These are phyloP conservation scores for Dittrichia graveolens DNA, from an alignment of 129 eudicot genomes.

Conservation along the genomic window DNA sequence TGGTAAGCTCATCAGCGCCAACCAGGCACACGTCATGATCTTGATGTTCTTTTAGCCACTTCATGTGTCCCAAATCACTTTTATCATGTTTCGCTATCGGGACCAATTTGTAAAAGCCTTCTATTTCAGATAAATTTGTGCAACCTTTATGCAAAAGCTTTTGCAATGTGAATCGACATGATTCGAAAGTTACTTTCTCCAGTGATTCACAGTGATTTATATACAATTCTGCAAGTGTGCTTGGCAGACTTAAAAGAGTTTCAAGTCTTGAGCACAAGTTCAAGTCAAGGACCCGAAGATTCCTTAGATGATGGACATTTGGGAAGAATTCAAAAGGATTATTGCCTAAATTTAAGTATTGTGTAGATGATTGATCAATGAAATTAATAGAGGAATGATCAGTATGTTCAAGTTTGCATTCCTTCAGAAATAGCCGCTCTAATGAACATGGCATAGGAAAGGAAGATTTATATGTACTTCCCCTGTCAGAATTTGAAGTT, in stretches of 20 bases:
- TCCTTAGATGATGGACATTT: background rate
- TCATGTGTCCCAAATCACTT: conserved; percentile 15
- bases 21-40: background rate
- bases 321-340: background rate
- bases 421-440: conserved; percentile 1
- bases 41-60: background rate
- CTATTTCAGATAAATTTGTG: background rate
- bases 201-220: background rate
- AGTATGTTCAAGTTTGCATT: background rate
- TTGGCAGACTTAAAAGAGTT: conserved; percentile 6
- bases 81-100: background rate
- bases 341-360: background rate
- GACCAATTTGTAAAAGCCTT: conserved; percentile 8
- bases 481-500: background rate
- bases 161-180: background rate
- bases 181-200: conserved; percentile 13
- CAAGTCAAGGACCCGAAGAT: conserved; percentile 8
- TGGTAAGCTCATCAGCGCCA: background rate
- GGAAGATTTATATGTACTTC: background rate
- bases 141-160: conserved; percentile 10
- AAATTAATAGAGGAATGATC: background rate
- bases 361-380: background rate
- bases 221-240: background rate
- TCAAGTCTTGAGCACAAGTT: conserved; percentile 1
- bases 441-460: conserved; percentile 1